Evolutionary conservation across 176 grass and related monocot species (phyloP).

Genomic region (Zoysia japonica): DNA sequence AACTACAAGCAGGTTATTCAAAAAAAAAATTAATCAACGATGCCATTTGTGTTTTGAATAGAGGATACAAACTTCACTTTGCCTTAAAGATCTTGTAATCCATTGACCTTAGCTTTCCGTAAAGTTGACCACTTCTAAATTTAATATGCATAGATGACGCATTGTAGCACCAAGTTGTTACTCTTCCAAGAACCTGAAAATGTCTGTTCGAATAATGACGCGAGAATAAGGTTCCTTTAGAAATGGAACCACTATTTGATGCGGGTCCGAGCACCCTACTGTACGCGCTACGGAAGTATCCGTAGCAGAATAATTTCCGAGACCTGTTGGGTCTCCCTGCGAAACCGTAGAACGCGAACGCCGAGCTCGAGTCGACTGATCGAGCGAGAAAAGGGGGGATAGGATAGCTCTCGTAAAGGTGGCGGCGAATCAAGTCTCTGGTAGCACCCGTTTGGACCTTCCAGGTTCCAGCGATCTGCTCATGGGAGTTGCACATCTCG

Average conservation of each 20-base stretch:
- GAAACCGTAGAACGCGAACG: not conserved
- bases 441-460: too few species aligned
- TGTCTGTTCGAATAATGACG: too few species aligned
- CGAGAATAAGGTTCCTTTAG: too few species aligned
- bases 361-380: too few species aligned
- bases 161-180: not conserved
- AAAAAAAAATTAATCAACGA: not conserved
- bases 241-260: too few species aligned
- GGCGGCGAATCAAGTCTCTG: too few species aligned
- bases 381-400: not conserved
- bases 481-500: too few species aligned
- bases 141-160: not conserved
- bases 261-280: too few species aligned
- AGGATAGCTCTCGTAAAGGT: not conserved
- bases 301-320: not conserved
- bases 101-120: not conserved
- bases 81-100: not conserved
- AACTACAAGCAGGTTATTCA: not conserved
- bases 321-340: not conserved
- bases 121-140: not conserved
- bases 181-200: too few species aligned
- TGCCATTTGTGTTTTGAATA: not conserved
- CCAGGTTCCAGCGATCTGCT: too few species aligned
- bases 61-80: not conserved
- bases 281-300: not conserved